Evolutionary conservation across 2,329 filamentous ascomycete genomes (phyloP), one percentile per base, ranked within the genome.

Genomic region (Aspergillus cejpii): DNA sequence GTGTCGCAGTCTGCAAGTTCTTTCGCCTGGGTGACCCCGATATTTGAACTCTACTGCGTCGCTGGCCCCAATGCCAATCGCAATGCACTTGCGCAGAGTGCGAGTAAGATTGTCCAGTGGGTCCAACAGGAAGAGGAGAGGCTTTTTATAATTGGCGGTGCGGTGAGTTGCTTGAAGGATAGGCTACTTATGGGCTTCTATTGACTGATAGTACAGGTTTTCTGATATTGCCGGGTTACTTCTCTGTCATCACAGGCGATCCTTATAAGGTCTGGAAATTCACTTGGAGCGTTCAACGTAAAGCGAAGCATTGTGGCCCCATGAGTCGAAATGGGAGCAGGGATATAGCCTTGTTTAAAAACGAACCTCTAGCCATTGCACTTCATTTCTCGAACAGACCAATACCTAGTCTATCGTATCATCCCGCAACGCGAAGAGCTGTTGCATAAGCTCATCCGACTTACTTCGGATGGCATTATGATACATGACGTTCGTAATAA

Each of bases 141-240:
- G 45, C 73, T 97, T 5, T 98, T 98, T 62, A 95, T 98, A 48
- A 92, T 98, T 61, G 92, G 92, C 1, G 94, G 92, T n/a, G 92
- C 90, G 34, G 91, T 97, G 55, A 50, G 67, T 63, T 23, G 36
- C 33, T 3, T 3, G 23, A 10, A 11, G 8, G 3, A 17, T 7
- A 6, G 15, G 4, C 6, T 11, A 3, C 17, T 34, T 34, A 17
- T 34, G 8, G 31, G 8, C 29, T 34, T 17, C 24, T n/a, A 34
- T 33, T 55, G 14, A 57, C 37, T 6, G 24, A 23, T 21, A 12
- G 26, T 1, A 8, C 36, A 60, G 57, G 55, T 60, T 27, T 60
- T 60, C 43, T 58, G 36, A 58, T 6, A 19, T 19, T 17, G 11
- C 31, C 1, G 17, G 17, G 15, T 10, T 33, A 33, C 15, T 34